A percentile compares a stretch with the other conserved stretches of the same genome.
Conservation (phyloP, 768 basidiomycete genomes). For the Paxillus rubicundulus region DNA sequence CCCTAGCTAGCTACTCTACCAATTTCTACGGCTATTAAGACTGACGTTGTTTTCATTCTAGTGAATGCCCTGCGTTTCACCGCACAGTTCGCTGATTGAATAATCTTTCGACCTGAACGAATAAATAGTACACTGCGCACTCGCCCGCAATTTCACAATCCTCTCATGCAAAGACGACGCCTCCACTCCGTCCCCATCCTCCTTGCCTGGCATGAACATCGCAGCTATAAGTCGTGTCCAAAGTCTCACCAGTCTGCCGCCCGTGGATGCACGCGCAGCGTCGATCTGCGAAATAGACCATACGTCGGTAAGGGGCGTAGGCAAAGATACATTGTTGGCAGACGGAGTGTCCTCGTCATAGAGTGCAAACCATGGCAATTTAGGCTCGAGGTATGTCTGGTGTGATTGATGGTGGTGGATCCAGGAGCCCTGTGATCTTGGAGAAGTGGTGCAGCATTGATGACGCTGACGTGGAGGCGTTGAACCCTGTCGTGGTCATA, state of each 20-base stretch:
- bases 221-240: background rate
- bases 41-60: too few relatives aligned
- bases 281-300: background rate
- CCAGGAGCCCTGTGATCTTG: conserved; percentile 11
- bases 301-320: background rate
- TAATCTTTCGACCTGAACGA: too few relatives aligned
- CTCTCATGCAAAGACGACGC: background rate
- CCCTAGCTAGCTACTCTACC: too few relatives aligned
- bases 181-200: too few relatives aligned
- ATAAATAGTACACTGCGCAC: too few relatives aligned
- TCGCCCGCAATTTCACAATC: background rate
- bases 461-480: conserved; percentile 15
- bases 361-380: conserved; percentile 16
- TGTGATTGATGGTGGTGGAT: conserved; percentile 11
- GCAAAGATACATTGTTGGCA: conserved; percentile 8
- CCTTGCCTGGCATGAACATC: too few relatives aligned
- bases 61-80: too few relatives aligned
- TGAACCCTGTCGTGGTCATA: conserved; percentile 10
- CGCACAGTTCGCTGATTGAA: too few relatives aligned
- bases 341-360: conserved; percentile 18
- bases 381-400: conserved; percentile 10
- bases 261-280: background rate
- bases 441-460: conserved; percentile 14
- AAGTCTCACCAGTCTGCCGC: background rate
- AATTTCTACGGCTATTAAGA: too few relatives aligned